These are phyloP conservation scores for Syzygium jambos DNA, from an alignment of 345 rosid genomes.

Conservation along the genomic window DNA sequence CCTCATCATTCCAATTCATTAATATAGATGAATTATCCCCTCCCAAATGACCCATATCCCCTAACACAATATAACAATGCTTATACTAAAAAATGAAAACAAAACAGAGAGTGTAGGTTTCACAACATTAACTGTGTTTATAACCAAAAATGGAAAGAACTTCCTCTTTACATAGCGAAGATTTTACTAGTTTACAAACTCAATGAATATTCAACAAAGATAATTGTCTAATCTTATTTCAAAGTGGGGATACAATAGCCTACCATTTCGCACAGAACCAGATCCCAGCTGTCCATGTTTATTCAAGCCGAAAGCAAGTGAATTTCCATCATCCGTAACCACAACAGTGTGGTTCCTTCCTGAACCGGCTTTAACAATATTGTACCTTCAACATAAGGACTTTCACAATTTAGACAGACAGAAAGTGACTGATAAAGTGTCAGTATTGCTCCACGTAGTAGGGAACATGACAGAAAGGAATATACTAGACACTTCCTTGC, in stretches of 20 bases:
- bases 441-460: background rate
- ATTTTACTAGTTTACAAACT: background rate
- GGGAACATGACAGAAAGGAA: background rate
- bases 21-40: background rate
- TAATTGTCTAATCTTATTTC: background rate
- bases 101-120: background rate
- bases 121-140: background rate
- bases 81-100: background rate
- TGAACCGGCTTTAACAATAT: slow-evolving; percentile 58
- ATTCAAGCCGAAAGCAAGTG: slow-evolving; percentile 94
- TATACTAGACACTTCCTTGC: background rate
- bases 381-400: slow-evolving; percentile 40
- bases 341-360: slow-evolving; percentile 84
- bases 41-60: background rate
- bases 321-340: slow-evolving; percentile 67
- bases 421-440: background rate
- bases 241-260: background rate
- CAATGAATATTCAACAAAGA: background rate
- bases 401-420: background rate
- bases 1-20: background rate
- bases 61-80: background rate
- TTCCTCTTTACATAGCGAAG: background rate
- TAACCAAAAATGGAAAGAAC: background rate
- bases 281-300: slow-evolving; percentile 93
- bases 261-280: slow-evolving; percentile 76